Percentiles rank a stretch among this genome's conserved stretches.
These are phyloP conservation scores for Eucalyptus sideroxylon DNA, from an alignment of 345 rosid genomes.

Conservation along the genomic window DNA sequence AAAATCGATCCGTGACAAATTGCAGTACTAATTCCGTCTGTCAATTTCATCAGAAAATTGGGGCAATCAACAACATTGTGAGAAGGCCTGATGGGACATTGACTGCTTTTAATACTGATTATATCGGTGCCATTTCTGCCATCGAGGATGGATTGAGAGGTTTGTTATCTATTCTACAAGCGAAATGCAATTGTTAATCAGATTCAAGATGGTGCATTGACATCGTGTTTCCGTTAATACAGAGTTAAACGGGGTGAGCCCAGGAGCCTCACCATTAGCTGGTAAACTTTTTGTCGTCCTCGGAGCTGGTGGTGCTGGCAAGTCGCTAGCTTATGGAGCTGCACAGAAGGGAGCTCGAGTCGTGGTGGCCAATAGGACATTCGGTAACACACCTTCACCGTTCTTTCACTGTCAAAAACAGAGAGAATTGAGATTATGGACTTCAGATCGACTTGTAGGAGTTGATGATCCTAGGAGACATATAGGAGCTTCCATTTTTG, in stretches of 20 bases:
- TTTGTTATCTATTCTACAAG: background rate
- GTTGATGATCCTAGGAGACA: background rate
- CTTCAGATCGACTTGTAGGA: background rate
- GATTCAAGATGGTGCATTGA: background rate
- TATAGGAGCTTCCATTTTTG: background rate
- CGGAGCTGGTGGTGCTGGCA: conserved; percentile 40
- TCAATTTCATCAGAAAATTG: conserved; percentile 4
- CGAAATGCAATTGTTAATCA: background rate
- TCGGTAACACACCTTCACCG: background rate
- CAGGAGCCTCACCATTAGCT: conserved; percentile 16
- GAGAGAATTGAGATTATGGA: background rate
- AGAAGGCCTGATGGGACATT: conserved; percentile 19
- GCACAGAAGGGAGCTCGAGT: conserved; percentile 36
- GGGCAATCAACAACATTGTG: conserved; percentile 19
- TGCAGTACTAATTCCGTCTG: background rate
- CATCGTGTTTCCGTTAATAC: background rate
- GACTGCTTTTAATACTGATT: conserved; percentile 26
- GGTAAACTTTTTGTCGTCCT: conserved; percentile 25
- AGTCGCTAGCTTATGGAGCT: conserved; percentile 35
- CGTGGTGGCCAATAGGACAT: conserved; percentile 24
- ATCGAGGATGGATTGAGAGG: conserved; percentile 30
- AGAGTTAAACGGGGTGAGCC: conserved; percentile 3
- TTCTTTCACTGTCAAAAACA: background rate
- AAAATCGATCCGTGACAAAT: background rate
- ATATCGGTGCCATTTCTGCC: conserved; percentile 22